A percentile compares a stretch with the other conserved stretches of the same genome.
phyloP scores from a whole-genome alignment of 805 yeast species.

The Candida ovalis region DNA sequence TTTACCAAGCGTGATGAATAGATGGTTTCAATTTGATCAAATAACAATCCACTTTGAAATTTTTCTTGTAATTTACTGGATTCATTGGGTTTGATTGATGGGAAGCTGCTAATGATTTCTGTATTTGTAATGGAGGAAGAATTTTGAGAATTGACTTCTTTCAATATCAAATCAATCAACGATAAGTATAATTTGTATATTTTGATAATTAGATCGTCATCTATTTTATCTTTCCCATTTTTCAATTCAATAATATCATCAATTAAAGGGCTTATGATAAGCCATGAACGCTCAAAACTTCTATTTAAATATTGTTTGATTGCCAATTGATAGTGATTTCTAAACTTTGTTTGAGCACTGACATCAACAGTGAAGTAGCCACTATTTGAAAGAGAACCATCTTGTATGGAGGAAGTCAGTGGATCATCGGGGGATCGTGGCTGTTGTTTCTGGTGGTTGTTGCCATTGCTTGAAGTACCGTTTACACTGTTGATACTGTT shows the following conservation, averaged over 20 bases:
- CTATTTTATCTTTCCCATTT: constrained; percentile 2
- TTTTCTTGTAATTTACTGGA: constrained; percentile 3
- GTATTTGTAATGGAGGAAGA: not conserved
- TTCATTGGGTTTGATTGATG: not conserved
- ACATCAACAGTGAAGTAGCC: constrained; percentile 11
- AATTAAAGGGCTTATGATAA: constrained; percentile 20
- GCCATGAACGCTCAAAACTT: constrained; percentile 28
- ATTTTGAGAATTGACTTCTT: constrained; percentile 8
- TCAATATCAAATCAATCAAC: constrained; percentile 26
- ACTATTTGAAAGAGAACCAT: not conserved
- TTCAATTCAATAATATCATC: constrained; percentile 10
- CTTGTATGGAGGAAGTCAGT: not conserved
- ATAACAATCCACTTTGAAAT: constrained; percentile 23
- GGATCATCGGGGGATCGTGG: constrained; percentile 2
- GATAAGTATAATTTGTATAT: constrained; percentile 28
- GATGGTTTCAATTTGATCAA: constrained; percentile 16
- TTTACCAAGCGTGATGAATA: constrained; percentile 7
- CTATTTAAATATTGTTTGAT: constrained; percentile 38
- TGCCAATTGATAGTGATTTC: constrained; percentile 35
- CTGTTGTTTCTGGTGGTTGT: not conserved
- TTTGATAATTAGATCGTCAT: constrained; percentile 14
- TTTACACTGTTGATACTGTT: not conserved
- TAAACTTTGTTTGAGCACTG: constrained; percentile 14
- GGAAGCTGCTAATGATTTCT: not conserved
- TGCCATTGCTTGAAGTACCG: not conserved